Base-by-base conservation (phyloP, 129 eudicot species). In the Flaveria robusta region DNA sequence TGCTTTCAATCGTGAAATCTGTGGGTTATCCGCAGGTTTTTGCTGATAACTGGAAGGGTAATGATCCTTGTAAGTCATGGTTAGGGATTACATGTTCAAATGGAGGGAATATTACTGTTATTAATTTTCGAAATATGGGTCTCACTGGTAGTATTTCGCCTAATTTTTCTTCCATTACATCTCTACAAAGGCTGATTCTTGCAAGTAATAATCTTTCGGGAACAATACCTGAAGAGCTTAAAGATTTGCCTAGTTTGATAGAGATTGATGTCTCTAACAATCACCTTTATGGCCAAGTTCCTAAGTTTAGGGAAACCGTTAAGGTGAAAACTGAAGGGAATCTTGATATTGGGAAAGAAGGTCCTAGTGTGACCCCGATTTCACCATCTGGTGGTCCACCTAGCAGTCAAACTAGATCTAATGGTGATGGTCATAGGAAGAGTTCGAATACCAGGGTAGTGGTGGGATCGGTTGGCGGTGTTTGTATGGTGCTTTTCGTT, bases 81-180 rank as follows among this genome's bases (percentile, higher is more conserved):
- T 68, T 22, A 2, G 79, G 74, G 72, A 70, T 87, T 54, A 51
- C 49, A 3, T 90, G 96, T 81, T 87, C 84, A 80, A 26, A 81
- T 29, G 66, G 52, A 9, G 41, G 51, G 59, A 85, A 74, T 47
- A 83, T 87, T 18, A 80, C 79, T 23, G 24, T 39, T 47, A 80
- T 90, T 4, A 87, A 70, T 68, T 58, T 87, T 2, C 77, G 3
- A 85, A 70, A 14, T 80, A 49, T 63, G 75, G 65, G 67, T 0
- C 77, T 85, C 52, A 39, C 72, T 2, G 96, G 96, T 67, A 81
- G 82, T 2, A 87, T 87, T 76, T 85, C 96, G 2, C 90, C 96
- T 0, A 82, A 82, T 5, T 79, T 90, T 50, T 84, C 83, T 0
- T 83, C 86, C 23, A 72, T 87, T 71, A 75, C 88, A 0, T 71